Base-by-base conservation (phyloP, 192 early-diverging fungal species). In the Coemansia sp. region DNA sequence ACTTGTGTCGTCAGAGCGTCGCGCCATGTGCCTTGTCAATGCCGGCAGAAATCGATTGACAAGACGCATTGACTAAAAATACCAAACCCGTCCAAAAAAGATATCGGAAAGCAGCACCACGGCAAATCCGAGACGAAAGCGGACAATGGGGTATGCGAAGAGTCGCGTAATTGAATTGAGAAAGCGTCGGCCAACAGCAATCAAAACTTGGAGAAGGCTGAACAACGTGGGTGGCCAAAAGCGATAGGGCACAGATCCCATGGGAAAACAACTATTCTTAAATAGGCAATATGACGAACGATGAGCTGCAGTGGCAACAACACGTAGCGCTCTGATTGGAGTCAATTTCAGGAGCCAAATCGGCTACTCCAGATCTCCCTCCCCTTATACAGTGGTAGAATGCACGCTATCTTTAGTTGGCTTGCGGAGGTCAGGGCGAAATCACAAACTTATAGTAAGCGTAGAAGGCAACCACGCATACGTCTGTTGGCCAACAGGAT, bases 151-250 rank as follows among this genome's bases (percentile, higher is more conserved):
- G 46, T 48, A 9, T 33, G 54, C 13, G 29, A 57, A 33, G 29
- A 35, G 35, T 35, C 31, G 16, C 54, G 54, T 17, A 57, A 35
- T 31, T 4, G 33, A 57, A 57, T 17, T 1, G 54, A 11, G 54
- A 57, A 57, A 57, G 54, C 13, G 54, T 57, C 54, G 54, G 54
- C 29, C 31, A 34, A 34, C 54, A 33, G 54, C 54, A 57, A 57
- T 57, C 54, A 6, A 57, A 54, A 31, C 46, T 48, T 19, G 46
- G 46, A 19, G 45, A 48, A 48, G 46, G 46, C 19, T 10, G 46
- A 48, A 19, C 46, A 21, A n/a, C 21, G 46, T 16, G 19, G 19
- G 14, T 41, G 3, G 40, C 9, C 40, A 41, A 19, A n/a, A 9
- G 19, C 19, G 46, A n/a, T 19, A n/a, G 19, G 46, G 46, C 46